Percentiles rank a stretch among this genome's conserved stretches.
Conservation (phyloP, 2,329 filamentous ascomycete genomes). For the Colletotrichum trifolii region DNA sequence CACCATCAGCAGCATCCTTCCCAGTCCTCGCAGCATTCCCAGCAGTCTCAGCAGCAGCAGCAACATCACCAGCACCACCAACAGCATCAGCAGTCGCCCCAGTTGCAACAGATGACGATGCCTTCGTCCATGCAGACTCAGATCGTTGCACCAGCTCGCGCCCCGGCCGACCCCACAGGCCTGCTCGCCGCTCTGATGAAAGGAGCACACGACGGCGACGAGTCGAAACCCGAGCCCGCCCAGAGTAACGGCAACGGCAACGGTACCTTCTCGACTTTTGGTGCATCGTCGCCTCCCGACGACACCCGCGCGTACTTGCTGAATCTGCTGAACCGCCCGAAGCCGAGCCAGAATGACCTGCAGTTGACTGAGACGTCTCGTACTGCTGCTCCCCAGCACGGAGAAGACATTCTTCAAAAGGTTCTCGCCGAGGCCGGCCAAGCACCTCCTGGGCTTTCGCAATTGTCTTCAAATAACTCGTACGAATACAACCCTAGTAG, state of each 20-base stretch:
- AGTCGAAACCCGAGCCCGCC: constrained; percentile 44
- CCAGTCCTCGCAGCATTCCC: constrained; percentile 34
- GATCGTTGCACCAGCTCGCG: constrained; percentile 68
- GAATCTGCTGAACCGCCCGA: constrained; percentile 84
- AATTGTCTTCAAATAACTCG: constrained; percentile 35
- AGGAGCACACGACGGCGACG: constrained; percentile 63
- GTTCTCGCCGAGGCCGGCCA: constrained; percentile 34
- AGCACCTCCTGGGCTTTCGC: constrained; percentile 30
- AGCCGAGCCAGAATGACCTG: constrained; percentile 69
- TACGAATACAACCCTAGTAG: constrained; percentile 41
- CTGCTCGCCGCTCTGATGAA: constrained; percentile 71
- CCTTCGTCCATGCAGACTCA: constrained; percentile 49
- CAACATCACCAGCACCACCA: constrained; percentile 39
- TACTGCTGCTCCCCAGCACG: constrained; percentile 41
- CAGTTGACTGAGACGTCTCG: constrained; percentile 55
- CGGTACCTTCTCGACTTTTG: constrained; percentile 53
- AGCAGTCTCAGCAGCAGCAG: constrained; percentile 41
- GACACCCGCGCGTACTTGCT: constrained; percentile 89
- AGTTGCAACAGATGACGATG: constrained; percentile 38
- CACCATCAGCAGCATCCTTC: constrained; percentile 28
- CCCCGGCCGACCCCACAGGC: constrained; percentile 66
- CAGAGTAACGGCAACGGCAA: constrained; percentile 30
- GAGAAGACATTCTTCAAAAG: constrained; percentile 36
- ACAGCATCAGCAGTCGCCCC: constrained; percentile 39
- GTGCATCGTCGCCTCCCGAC: constrained; percentile 63